These are phyloP conservation scores for Talinum fruticosum DNA, from an alignment of 148 eudicot species.

Conservation along the genomic window DNA sequence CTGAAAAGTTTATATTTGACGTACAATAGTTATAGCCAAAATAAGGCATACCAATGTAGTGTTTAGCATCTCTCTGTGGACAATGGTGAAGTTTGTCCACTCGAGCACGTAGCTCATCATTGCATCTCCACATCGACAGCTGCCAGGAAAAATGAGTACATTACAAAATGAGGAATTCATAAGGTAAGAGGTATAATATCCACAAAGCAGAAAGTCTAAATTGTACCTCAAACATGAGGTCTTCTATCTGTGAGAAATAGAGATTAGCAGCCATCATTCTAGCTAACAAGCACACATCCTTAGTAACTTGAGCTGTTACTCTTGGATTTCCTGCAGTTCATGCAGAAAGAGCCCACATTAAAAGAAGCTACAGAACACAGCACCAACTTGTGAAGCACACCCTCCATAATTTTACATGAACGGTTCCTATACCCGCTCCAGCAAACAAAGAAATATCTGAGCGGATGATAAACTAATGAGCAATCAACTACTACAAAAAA, in stretches of 20 bases:
- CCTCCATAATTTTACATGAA: neutral
- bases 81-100: slow-evolving; percentile 62
- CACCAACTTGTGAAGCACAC: neutral
- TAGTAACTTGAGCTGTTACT: slow-evolving; percentile 88
- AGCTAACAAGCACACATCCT: slow-evolving; percentile 86
- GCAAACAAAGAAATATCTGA: neutral
- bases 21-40: neutral
- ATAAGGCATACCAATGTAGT: slow-evolving; percentile 62
- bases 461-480: neutral
- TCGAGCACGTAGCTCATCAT: slow-evolving; percentile 70
- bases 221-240: slow-evolving; percentile 89
- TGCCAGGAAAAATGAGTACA: slow-evolving; percentile 25
- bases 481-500: neutral
- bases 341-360: slow-evolving; percentile 6
- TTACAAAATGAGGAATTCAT: neutral
- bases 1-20: neutral
- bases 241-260: slow-evolving; percentile 88
- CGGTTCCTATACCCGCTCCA: neutral
- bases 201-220: slow-evolving; percentile 6
- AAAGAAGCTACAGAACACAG: neutral
- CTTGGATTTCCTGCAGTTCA: slow-evolving; percentile 73
- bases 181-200: neutral
- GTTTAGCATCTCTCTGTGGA: slow-evolving; percentile 76
- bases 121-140: slow-evolving; percentile 96
- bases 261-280: slow-evolving; percentile 94